Evolutionary conservation across 2,329 filamentous ascomycete species (phyloP).

Genomic region (Monilinia fructigena): DNA sequence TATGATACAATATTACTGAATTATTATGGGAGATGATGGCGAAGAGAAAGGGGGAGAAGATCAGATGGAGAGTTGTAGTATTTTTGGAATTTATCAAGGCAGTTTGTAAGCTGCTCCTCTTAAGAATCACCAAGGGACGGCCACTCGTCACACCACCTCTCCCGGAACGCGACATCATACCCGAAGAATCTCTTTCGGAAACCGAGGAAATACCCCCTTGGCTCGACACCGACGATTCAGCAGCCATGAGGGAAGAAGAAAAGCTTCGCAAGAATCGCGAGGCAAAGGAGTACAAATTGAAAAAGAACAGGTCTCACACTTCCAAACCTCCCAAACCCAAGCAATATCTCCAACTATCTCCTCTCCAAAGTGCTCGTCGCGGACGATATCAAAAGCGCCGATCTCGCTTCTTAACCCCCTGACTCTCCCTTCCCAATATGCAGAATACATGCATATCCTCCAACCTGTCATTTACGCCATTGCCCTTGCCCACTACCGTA

Average conservation of each 20-base stretch:
- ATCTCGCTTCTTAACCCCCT: slow-evolving; percentile 81
- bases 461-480: slow-evolving; percentile 84
- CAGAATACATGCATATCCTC: slow-evolving; percentile 89
- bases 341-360: slow-evolving; percentile 83
- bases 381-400: slow-evolving; percentile 95
- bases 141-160: slow-evolving; percentile 80
- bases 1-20: slow-evolving; percentile 89
- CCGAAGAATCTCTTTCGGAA: slow-evolving; percentile 50
- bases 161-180: slow-evolving; percentile 80
- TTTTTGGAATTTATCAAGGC: slow-evolving; percentile 85
- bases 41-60: slow-evolving; percentile 78
- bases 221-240: slow-evolving; percentile 39
- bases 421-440: slow-evolving; percentile 69
- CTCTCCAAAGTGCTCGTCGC: slow-evolving; percentile 88
- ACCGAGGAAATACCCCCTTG: slow-evolving; percentile 45
- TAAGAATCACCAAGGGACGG: slow-evolving; percentile 79
- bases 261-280: slow-evolving; percentile 12
- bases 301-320: slow-evolving; percentile 87
- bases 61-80: slow-evolving; percentile 84
- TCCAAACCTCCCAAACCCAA: slow-evolving; percentile 75
- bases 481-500: slow-evolving; percentile 66
- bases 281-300: slow-evolving; percentile 77
- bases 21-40: slow-evolving; percentile 97
- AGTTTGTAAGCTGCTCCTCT: slow-evolving; percentile 73
- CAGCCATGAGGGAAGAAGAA: slow-evolving; percentile 27